These are phyloP conservation scores for Gynochthodes officinalis DNA, from an alignment of 257 asterid genomes.

Conservation along the genomic window DNA sequence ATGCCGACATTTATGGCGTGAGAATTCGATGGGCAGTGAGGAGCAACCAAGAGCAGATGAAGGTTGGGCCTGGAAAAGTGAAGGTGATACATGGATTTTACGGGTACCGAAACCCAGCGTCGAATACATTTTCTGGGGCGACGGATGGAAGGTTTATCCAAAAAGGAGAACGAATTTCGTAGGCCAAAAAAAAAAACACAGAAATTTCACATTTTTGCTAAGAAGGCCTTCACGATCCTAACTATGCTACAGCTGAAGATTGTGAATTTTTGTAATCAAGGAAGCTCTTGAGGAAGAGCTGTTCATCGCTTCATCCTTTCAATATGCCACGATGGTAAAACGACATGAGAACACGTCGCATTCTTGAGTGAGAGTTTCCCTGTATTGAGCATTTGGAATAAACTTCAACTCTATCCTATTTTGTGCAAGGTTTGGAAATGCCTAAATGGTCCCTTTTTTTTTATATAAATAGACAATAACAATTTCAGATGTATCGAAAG, in stretches of 20 bases:
- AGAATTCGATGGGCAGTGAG: slow-evolving; percentile 27
- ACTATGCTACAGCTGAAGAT: neutral
- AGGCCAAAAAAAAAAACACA: neutral
- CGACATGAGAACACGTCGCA: slow-evolving; percentile 3
- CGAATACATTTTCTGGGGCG: slow-evolving; percentile 13
- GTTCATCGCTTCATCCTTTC: neutral
- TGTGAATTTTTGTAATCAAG: neutral
- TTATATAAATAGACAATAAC: too few relatives aligned
- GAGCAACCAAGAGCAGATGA: slow-evolving; percentile 13
- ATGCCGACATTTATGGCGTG: slow-evolving; percentile 25
- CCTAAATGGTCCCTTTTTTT: too few relatives aligned
- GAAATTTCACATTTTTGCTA: neutral
- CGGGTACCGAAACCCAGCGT: slow-evolving; percentile 15
- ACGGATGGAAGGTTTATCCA: slow-evolving; percentile 9
- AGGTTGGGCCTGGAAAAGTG: slow-evolving; percentile 13
- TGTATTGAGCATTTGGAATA: too few relatives aligned
- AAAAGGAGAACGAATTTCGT: neutral
- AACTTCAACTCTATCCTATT: too few relatives aligned
- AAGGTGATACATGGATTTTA: slow-evolving; percentile 15
- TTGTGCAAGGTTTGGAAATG: too few relatives aligned
- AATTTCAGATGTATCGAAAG: too few relatives aligned
- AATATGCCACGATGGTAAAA: too few relatives aligned
- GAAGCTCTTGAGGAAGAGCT: neutral
- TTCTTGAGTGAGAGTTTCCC: neutral
- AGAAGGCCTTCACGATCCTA: neutral